These are phyloP conservation scores for Spergularia bocconei DNA, from an alignment of 148 eudicot genomes.

Conservation along the genomic window DNA sequence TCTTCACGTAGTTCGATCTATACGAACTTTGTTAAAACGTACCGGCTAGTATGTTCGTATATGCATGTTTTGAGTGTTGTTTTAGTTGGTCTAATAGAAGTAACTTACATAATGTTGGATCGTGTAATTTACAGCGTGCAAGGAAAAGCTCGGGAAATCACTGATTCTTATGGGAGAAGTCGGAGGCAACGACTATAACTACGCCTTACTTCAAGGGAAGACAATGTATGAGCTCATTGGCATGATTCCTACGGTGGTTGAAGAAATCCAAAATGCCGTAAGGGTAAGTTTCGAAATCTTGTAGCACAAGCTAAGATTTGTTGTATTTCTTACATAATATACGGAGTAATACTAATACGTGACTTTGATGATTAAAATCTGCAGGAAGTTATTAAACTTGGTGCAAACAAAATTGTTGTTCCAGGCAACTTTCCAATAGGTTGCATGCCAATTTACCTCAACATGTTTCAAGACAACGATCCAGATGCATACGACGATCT, in stretches of 20 bases:
- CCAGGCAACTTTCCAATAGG: conserved; percentile 27
- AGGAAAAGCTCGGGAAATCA: conserved; percentile 16
- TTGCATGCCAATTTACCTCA: conserved; percentile 15
- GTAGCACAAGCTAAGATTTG: too few species aligned
- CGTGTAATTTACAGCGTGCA: conserved; percentile 13
- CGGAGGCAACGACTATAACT: conserved; percentile 38
- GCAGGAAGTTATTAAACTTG: conserved; percentile 27
- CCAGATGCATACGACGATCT: conserved; percentile 18
- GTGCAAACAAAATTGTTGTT: conserved; percentile 12
- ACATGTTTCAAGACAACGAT: conserved; percentile 6
- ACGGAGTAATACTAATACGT: too few species aligned
- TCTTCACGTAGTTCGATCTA: too few species aligned
- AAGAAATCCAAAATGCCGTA: conserved; percentile 10
- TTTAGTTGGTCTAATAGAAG: too few species aligned
- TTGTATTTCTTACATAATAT: too few species aligned
- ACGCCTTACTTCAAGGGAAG: conserved; percentile 21
- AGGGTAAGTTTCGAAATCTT: conserved; percentile 17
- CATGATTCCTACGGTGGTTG: conserved; percentile 12
- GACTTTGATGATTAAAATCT: neutral
- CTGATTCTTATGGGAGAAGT: conserved; percentile 35
- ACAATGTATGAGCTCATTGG: neutral
- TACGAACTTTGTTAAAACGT: too few species aligned
- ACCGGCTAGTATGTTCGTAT: too few species aligned
- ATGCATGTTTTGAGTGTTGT: too few species aligned
- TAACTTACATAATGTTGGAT: too few species aligned